Conservation (phyloP, 495 filamentous ascomycete species). For the Neurospora sp. region DNA sequence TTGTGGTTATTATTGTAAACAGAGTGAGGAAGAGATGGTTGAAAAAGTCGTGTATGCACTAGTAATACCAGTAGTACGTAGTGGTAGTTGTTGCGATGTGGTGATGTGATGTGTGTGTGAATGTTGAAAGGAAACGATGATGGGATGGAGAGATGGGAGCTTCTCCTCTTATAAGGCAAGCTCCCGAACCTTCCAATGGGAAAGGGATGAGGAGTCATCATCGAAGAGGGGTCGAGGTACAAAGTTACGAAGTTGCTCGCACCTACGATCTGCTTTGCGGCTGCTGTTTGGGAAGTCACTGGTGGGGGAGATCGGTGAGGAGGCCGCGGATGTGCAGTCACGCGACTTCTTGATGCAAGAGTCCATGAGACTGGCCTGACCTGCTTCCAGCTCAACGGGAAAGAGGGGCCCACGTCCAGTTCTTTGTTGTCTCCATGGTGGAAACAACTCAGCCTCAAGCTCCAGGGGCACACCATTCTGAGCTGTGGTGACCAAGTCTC, state of each 20-base stretch:
- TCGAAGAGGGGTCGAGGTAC: background rate
- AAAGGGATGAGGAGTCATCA: background rate
- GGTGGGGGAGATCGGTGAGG: slow-evolving; percentile 5
- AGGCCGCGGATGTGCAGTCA: slow-evolving; percentile 17
- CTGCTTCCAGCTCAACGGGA: background rate
- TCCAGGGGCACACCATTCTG: background rate
- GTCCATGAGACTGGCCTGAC: slow-evolving; percentile 17
- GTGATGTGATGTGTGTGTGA: slow-evolving; percentile 7
- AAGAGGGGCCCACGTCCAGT: slow-evolving; percentile 1
- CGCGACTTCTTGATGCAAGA: slow-evolving; percentile 23
- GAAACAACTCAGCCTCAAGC: background rate
- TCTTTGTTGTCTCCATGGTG: background rate
- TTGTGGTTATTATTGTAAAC: background rate
- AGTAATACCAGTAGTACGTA: background rate
- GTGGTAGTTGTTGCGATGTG: background rate
- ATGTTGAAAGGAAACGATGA: slow-evolving; percentile 7
- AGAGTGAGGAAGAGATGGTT: background rate
- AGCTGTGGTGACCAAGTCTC: background rate
- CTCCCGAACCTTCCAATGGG: background rate
- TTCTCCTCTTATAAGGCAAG: slow-evolving; percentile 13
- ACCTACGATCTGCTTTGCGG: background rate
- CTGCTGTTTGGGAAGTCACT: slow-evolving; percentile 1
- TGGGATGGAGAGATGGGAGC: slow-evolving; percentile 10
- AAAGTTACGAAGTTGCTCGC: background rate
- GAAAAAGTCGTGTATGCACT: background rate